phyloP scores from a whole-genome alignment of 257 asterid genomes.

The Ehretia macrophylla region DNA sequence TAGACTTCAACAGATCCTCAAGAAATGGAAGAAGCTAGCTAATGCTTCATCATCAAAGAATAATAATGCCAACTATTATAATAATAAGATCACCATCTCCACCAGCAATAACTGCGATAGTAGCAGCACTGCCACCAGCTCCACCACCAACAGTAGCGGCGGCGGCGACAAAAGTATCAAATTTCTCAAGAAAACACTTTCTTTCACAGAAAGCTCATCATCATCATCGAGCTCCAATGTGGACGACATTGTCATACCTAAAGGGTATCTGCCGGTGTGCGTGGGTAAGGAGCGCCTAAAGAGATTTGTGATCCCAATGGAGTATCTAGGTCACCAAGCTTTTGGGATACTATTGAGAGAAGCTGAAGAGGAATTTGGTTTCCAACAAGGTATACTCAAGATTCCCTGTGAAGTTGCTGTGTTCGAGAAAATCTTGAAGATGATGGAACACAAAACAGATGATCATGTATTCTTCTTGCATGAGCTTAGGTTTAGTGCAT shows the following conservation, averaged over 20 bases:
- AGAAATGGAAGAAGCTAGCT: constrained; percentile 74
- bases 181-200: constrained; percentile 76
- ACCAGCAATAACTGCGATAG: not conserved
- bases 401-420: constrained; percentile 62
- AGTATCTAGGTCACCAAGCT: constrained; percentile 53
- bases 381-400: constrained; percentile 72
- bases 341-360: constrained; percentile 60
- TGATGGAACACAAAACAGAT: constrained; percentile 40
- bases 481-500: not conserved
- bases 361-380: constrained; percentile 88
- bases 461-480: constrained; percentile 18
- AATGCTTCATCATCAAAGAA: constrained; percentile 17
- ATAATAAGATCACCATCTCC: not conserved
- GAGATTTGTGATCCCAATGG: constrained; percentile 68
- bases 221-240: not conserved
- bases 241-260: constrained; percentile 44
- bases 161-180: constrained; percentile 36
- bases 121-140: not conserved
- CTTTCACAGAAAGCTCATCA: constrained; percentile 49
- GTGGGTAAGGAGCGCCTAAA: constrained; percentile 52
- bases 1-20: constrained; percentile 78
- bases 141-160: not conserved
- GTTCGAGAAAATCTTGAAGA: constrained; percentile 53
- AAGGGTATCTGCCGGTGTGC: constrained; percentile 70
- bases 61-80: constrained; percentile 16